Conservation (phyloP, 164 flowering plant genomes). For the Houttuynia cordata region DNA sequence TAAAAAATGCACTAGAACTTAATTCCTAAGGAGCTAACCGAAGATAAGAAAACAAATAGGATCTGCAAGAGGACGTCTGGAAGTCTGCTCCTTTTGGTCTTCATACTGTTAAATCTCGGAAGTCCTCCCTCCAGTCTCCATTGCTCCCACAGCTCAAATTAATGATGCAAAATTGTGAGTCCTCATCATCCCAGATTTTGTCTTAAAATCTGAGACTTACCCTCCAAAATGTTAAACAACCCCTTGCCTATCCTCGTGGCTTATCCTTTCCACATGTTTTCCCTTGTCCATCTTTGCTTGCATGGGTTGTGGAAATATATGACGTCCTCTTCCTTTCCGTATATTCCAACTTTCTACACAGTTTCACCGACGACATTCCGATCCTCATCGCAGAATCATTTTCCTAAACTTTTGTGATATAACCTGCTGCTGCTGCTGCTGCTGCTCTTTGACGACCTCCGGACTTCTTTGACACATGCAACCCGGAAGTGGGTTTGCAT, state of each 20-base stretch:
- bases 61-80: background rate
- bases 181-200: background rate
- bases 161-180: background rate
- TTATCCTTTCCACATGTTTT: background rate
- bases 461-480: conserved; percentile 36
- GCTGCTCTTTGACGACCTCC: background rate
- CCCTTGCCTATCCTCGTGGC: background rate
- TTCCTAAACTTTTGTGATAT: background rate
- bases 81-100: background rate
- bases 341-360: background rate
- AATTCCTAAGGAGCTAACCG: background rate
- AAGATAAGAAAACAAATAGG: background rate
- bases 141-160: background rate
- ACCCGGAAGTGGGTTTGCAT: conserved; percentile 76
- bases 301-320: background rate
- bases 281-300: background rate
- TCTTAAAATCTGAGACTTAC: background rate
- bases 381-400: background rate
- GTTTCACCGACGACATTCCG: background rate
- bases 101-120: background rate
- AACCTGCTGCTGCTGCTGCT: no score
- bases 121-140: background rate
- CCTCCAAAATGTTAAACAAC: no score
- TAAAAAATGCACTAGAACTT: no score
- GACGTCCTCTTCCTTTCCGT: background rate